Conservation (phyloP, 345 rosid genomes). For the Hibiscus syriacus region DNA sequence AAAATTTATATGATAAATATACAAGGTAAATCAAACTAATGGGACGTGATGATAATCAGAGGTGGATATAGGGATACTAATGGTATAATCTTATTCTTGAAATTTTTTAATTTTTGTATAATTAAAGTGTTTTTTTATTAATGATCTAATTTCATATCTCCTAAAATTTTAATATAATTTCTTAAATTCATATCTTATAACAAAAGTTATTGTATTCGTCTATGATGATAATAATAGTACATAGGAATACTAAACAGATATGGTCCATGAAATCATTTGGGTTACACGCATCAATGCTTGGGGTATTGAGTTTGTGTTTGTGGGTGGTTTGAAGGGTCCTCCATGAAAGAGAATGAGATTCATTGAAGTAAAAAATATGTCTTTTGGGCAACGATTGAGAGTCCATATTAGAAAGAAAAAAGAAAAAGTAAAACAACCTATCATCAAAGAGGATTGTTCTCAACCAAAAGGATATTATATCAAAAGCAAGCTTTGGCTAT, state of each 20-base stretch:
- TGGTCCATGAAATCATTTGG: background rate
- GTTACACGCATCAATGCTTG: background rate
- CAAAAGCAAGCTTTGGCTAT: conserved; percentile 14
- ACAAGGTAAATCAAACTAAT: background rate
- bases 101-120: too few relatives aligned
- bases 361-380: conserved; percentile 16
- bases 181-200: too few relatives aligned
- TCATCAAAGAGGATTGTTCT: conserved; percentile 19
- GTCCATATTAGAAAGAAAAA: conserved; percentile 20
- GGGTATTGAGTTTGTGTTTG: conserved; percentile 2
- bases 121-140: too few relatives aligned
- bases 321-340: conserved; percentile 56
- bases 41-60: background rate
- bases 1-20: background rate
- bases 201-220: too few relatives aligned
- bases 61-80: too few relatives aligned
- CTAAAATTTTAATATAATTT: too few relatives aligned
- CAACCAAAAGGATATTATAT: conserved; percentile 5
- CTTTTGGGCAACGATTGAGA: conserved; percentile 35
- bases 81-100: too few relatives aligned
- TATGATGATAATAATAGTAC: too few relatives aligned
- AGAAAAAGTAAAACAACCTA: conserved; percentile 25
- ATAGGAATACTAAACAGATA: background rate
- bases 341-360: conserved; percentile 41
- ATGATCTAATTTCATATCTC: too few relatives aligned